A percentile compares a stretch with the other conserved stretches of the same genome.
These are phyloP conservation scores for Linderina pennispora DNA, from an alignment of 192 early-diverging fungal species.

Conservation along the genomic window DNA sequence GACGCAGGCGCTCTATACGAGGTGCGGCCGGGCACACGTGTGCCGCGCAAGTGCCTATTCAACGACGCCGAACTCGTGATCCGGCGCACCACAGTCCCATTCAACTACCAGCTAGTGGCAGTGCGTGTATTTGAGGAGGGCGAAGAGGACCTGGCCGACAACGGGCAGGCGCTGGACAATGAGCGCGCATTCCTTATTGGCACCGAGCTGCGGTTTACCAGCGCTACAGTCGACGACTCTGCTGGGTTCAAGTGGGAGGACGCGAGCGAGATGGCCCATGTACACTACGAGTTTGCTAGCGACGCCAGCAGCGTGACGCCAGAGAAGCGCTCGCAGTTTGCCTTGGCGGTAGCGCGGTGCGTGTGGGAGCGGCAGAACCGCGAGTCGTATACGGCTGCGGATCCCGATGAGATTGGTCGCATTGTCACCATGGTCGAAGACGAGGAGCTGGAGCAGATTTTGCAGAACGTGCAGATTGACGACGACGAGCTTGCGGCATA, in stretches of 20 bases:
- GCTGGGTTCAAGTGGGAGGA: conserved; percentile 37
- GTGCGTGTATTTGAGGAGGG: conserved; percentile 72
- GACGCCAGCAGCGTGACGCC: conserved; percentile 5
- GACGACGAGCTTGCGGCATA: conserved; percentile 21
- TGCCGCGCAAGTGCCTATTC: conserved; percentile 53
- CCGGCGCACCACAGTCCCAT: conserved; percentile 54
- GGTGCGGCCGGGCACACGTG: conserved; percentile 42
- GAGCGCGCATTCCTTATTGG: conserved; percentile 70
- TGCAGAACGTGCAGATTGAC: conserved; percentile 26
- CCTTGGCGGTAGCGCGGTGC: conserved; percentile 2
- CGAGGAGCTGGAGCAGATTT: conserved; percentile 27
- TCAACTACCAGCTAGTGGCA: conserved; percentile 74
- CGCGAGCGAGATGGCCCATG: background rate
- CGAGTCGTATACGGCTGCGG: conserved; percentile 18
- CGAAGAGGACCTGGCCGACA: conserved; percentile 57
- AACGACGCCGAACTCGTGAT: conserved; percentile 62
- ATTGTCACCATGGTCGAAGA: conserved; percentile 29
- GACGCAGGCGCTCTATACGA: conserved; percentile 61
- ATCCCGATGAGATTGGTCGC: conserved; percentile 15
- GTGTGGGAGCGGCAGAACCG: conserved; percentile 33
- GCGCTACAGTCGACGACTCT: conserved; percentile 16
- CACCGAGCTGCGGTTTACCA: conserved; percentile 23
- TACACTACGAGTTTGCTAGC: conserved; percentile 28
- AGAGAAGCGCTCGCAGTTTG: background rate
- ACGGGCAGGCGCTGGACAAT: conserved; percentile 50